These are phyloP conservation scores for Chrysoporthe austroafricana DNA, from an alignment of 2,329 filamentous ascomycete species.

Conservation along the genomic window DNA sequence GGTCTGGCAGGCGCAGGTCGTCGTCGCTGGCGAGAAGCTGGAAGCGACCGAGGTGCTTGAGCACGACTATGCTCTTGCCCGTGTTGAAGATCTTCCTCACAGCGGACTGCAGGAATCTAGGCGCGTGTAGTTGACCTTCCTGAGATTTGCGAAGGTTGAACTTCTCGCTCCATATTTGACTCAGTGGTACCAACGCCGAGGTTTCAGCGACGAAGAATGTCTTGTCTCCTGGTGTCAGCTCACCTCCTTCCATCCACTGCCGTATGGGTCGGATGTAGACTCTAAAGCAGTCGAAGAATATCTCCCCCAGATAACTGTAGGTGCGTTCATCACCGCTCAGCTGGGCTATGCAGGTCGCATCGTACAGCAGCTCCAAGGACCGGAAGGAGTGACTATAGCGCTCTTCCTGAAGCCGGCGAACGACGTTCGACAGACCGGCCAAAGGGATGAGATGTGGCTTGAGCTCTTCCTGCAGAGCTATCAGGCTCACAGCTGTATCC, in stretches of 20 bases:
- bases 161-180: slow-evolving; percentile 75
- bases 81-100: slow-evolving; percentile 78
- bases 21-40: slow-evolving; percentile 34
- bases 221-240: slow-evolving; percentile 66
- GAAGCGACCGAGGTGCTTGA: slow-evolving; percentile 70
- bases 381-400: slow-evolving; percentile 62
- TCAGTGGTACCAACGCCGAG: slow-evolving; percentile 58
- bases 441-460: slow-evolving; percentile 58
- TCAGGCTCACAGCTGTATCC: slow-evolving; percentile 67
- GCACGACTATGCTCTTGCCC: slow-evolving; percentile 84
- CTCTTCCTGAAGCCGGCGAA: slow-evolving; percentile 58
- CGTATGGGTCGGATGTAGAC: slow-evolving; percentile 81
- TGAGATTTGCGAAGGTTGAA: slow-evolving; percentile 68
- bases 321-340: slow-evolving; percentile 64
- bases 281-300: slow-evolving; percentile 82
- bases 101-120: slow-evolving; percentile 73
- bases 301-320: slow-evolving; percentile 65
- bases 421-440: slow-evolving; percentile 62
- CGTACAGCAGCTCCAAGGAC: slow-evolving; percentile 80
- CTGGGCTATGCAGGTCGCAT: slow-evolving; percentile 71
- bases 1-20: slow-evolving; percentile 38
- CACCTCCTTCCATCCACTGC: slow-evolving; percentile 82
- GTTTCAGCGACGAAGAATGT: slow-evolving; percentile 76
- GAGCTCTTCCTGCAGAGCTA: slow-evolving; percentile 64
- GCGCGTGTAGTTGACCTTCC: slow-evolving; percentile 67